phyloP scores from a whole-genome alignment of 2,329 filamentous ascomycete genomes.

The Aspergillus brunneoviolaceus region DNA sequence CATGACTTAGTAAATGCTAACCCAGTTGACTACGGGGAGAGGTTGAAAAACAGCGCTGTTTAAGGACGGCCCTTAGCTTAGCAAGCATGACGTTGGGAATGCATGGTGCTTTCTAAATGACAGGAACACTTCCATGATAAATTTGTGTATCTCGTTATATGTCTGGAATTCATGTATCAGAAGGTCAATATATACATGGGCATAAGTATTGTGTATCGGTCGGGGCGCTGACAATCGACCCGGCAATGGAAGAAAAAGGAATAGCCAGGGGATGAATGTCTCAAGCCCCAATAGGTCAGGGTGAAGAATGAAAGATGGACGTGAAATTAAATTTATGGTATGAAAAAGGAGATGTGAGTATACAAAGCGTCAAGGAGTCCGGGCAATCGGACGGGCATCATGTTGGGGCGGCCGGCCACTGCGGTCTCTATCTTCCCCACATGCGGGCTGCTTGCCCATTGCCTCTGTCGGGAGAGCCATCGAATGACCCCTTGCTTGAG shows the following conservation, averaged over 20 bases:
- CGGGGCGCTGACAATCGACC: neutral
- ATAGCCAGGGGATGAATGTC: neutral
- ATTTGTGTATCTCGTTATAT: neutral
- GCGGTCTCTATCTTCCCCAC: conserved; percentile 26
- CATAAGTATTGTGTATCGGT: neutral
- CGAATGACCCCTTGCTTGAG: conserved; percentile 29
- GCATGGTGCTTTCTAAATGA: no score
- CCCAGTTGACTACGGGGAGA: no score
- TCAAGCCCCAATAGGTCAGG: neutral
- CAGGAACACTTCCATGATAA: no score
- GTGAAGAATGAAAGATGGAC: neutral
- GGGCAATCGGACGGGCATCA: neutral
- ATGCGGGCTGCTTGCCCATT: conserved; percentile 18
- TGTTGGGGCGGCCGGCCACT: no score
- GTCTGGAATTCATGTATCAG: neutral
- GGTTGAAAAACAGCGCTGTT: no score
- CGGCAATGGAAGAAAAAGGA: no score
- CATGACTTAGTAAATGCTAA: no score
- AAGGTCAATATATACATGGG: neutral
- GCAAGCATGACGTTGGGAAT: no score
- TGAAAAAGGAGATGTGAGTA: neutral
- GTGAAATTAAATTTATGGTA: neutral
- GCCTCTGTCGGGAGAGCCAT: conserved; percentile 6
- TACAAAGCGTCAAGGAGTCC: neutral
- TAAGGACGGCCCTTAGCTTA: no score